These are phyloP conservation scores for Papilionanthe hybrid DNA, from an alignment of 116 monocot species.

Conservation along the genomic window DNA sequence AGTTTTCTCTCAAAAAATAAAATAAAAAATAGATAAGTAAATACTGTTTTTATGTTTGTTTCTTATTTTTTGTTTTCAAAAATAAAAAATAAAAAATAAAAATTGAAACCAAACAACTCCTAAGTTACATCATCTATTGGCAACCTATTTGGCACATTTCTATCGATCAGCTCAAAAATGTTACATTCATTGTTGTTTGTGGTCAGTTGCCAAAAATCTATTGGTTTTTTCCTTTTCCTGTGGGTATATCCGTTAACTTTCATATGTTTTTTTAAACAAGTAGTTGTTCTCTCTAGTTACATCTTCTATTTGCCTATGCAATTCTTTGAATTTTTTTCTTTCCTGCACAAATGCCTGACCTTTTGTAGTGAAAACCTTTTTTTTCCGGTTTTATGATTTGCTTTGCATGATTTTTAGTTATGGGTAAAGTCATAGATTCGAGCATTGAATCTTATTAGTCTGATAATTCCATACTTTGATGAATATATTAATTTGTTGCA, in stretches of 20 bases:
- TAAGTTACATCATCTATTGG: background rate
- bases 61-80: too few species aligned
- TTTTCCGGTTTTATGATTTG: background rate
- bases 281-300: background rate
- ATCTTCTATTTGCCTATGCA: background rate
- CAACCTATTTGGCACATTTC: too few species aligned
- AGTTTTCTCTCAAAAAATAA: too few species aligned
- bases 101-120: too few species aligned
- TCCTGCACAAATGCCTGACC: background rate
- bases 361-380: background rate
- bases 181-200: too few species aligned
- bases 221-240: too few species aligned
- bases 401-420: background rate
- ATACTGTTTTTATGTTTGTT: too few species aligned
- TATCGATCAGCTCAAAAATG: too few species aligned
- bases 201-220: too few species aligned
- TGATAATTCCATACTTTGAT: background rate
- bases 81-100: too few species aligned
- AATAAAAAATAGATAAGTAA: too few species aligned
- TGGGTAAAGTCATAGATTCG: background rate
- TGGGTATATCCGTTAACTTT: too few species aligned
- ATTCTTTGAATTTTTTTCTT: background rate
- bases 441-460: background rate
- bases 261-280: background rate
- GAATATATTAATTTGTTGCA: conserved; percentile 18